Base-by-base conservation (phyloP, 441 rosid genomes). In the Erodium moschatum region DNA sequence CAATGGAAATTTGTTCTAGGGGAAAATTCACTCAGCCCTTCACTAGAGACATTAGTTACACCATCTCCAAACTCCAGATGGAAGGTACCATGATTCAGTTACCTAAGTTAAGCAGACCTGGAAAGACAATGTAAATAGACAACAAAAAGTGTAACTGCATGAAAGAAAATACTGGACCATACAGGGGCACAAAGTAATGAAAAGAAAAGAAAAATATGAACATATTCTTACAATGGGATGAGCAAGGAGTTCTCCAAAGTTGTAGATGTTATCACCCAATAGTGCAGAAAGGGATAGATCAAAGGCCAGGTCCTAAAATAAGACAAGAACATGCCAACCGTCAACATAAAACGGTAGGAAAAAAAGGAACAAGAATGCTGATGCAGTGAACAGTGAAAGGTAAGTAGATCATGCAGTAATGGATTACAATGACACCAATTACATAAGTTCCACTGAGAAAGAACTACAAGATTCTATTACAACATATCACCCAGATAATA, bases 221-320 rank as follows among this genome's bases (percentile, higher is more conserved):
- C 72, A 50, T 6, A 54, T 65, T 70, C 97, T 89, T 86, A 94
- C 98, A 73, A 94, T 78, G 40, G 98, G 98, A 85, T 94, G 98
- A 44, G 98, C 98, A 76, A 94, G 91, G 73, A 94, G 79, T 83
- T 94, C 98, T 31, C 97, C 98, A 60, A 91, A 94, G 85, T 94
- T 94, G 82, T 89, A 94, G 79, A 94, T 88, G 75, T 89, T 89
- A 67, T 94, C 98, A 62, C 98, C 98, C 69, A 94, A 76, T 70
- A 94, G 85, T 19, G 98, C 97, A 70, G 98, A 88, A 74, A 94
- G 90, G 31, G 98, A 91, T 69, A 94, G 82, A 78, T 94, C 98
- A 81, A 91, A 94, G 52, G 97, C 96, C 90, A 94, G 81, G 75
- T 94, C 98, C 98, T 94, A 74, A 70, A 82, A 76, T 52, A 73